phyloP scores from a whole-genome alignment of 2,329 filamentous ascomycete genomes.

The Aspergillus viridinutans region DNA sequence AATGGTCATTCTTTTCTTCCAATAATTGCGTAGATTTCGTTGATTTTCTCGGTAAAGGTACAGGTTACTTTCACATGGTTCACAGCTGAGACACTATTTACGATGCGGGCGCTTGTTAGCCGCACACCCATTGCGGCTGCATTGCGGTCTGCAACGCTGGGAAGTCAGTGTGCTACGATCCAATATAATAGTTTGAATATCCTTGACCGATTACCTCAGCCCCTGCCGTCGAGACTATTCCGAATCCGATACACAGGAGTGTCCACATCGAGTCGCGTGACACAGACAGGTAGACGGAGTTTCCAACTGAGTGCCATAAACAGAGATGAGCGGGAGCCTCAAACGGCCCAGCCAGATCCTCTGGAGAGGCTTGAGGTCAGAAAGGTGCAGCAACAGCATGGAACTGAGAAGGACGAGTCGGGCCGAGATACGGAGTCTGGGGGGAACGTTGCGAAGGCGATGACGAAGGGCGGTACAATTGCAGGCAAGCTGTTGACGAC shows the following conservation, averaged over 20 bases:
- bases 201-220: neutral
- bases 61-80: neutral
- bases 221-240: neutral
- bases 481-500: constrained; percentile 74
- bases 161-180: neutral
- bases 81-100: neutral
- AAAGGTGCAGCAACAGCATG: constrained; percentile 5
- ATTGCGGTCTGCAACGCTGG: neutral
- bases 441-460: constrained; percentile 49
- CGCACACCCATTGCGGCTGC: neutral
- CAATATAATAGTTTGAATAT: neutral
- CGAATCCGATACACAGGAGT: neutral
- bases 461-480: constrained; percentile 58
- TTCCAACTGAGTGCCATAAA: neutral
- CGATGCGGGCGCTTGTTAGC: neutral
- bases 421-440: constrained; percentile 33
- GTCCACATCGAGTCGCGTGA: neutral
- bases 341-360: neutral
- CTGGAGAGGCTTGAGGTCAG: constrained; percentile 12
- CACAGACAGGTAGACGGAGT: neutral
- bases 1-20: neutral
- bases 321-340: neutral
- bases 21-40: neutral
- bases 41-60: neutral
- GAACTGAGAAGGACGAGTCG: constrained; percentile 19